Percentiles rank a stretch among this genome's conserved stretches.
These are phyloP conservation scores for Thecaphora thlaspeos DNA, from an alignment of 1,284 basidiomycete genomes.

Conservation along the genomic window DNA sequence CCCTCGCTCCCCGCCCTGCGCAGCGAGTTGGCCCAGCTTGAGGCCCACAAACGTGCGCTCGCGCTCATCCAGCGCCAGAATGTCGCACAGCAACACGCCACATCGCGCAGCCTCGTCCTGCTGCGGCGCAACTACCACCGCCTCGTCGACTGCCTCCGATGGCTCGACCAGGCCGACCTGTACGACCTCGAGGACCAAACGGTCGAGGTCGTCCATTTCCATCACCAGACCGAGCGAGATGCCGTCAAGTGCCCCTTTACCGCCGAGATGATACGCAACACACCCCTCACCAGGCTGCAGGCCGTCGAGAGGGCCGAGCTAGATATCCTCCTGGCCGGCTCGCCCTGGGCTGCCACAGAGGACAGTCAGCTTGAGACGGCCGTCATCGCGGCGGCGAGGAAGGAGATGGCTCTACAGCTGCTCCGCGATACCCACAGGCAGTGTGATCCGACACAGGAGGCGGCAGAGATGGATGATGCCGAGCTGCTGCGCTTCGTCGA, in stretches of 20 bases:
- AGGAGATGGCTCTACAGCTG: conserved; percentile 8
- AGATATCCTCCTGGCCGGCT: conserved; percentile 16
- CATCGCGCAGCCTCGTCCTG: no score
- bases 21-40: no score
- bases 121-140: no score
- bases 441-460: conserved; percentile 14
- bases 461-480: conserved; percentile 11
- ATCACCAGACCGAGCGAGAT: conserved; percentile 8
- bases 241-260: conserved; percentile 12
- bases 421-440: no score
- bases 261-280: conserved; percentile 13
- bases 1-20: no score
- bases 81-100: no score
- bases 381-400: conserved; percentile 16
- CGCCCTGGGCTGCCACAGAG: conserved; percentile 20
- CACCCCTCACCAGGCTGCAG: conserved; percentile 19
- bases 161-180: conserved; percentile 27
- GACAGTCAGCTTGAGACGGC: conserved; percentile 16
- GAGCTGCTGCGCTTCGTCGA: conserved; percentile 15
- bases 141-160: conserved; percentile 3
- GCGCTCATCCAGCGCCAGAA: no score
- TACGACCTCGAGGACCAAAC: conserved; percentile 32
- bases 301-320: conserved; percentile 28
- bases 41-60: no score
- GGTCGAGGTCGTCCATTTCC: conserved; percentile 21